Evolutionary conservation across 225 moss, liverwort and hornwort genomes (phyloP), one percentile per base, ranked within the genome.

Genomic region (Neckera pumila): DNA sequence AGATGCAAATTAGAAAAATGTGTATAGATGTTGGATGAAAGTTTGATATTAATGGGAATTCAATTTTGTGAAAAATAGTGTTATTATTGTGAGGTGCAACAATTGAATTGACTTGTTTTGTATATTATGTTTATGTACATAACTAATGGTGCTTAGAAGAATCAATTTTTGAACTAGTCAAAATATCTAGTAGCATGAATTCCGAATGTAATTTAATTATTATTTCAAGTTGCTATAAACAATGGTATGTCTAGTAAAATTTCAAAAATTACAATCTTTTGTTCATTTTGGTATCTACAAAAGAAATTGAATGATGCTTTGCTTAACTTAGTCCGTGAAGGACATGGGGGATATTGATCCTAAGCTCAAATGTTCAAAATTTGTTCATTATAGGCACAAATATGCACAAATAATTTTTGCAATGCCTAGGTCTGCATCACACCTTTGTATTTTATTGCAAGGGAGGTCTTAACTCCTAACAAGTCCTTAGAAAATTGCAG

Each of bases 401-500:
- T 72, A 42, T 43, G 6, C 10, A 72, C 26, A 6, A 26, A 43
- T 27, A 17, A 28, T 42, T 43, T 72, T 72, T 0, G 3, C 25
- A 40, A 38, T 4, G 4, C 4, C 7, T 38, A 69, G 2, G 14
- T 14, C 13, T 23, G 14, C 38, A 69, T 69, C 5, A 14, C 38
- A 40, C 14, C 14, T 15, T 25, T 14, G 3, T 40, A 26, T 42
- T 25, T 40, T 11, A 22, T 40, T 23, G 23, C 25, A 70, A 13
- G 14, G 4, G 25, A 25, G 8, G 40, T 2, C 8, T 40, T 0
- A 3, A 4, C 9, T 42, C 11, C 2, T 20, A 67, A 22, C 0
- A 1, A n/a, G 1, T 21, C 22, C 0, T 67, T 67, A 6, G 5
- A n/a, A n/a, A 40, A 40, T 22, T 26, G 8, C 0, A 0, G 0